Base-by-base conservation (phyloP, 768 basidiomycete species). In the Rhizopogon vesiculosus region DNA sequence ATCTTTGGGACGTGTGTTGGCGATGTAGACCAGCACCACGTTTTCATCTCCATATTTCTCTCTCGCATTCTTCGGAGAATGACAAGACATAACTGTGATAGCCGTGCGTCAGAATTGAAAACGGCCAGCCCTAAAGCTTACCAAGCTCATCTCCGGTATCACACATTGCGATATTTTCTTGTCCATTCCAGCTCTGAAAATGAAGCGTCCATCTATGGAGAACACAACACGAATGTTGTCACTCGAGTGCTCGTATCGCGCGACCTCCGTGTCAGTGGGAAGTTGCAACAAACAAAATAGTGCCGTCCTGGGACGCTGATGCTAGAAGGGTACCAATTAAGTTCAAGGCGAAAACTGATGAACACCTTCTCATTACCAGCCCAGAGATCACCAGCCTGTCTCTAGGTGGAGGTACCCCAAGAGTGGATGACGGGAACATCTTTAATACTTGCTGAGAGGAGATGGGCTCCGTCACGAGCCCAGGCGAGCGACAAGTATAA, bases 221-320 rank as follows among this genome's bases (percentile, higher is more conserved):
- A 41, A 41, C 5, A 15, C 39, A 16, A 40, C 39, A n/a, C 16
- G 0, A 7, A 40, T 40, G 15, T 7, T 25, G 4, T 25, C 25
- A 25, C 25, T 25, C 25, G 40, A 41, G n/a, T 18, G 40, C n/a
- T 41, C 19, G 16, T 69, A 62, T 0, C 59, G 58, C 1, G 64
- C 2, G 13, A 69, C 58, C 43, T 69, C 65, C 0, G 42, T 35
- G 4, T 62, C 56, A 0, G 61, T 60, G 39, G 29, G 18, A 4
- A 64, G 29, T 10, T 71, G 60, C 69, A 67, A 71, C 1, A 71
- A 53, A 0, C 67, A 64, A n/a, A 3, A 63, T 64, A 18, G 64
- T 62, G 2, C 59, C 62, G 22, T 69, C 69, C 6, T 56, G 62
- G 43, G 69, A 71, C 1, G 61, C 66, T 0, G 71, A 72, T 0